phyloP scores from a whole-genome alignment of 352 stramenopile genomes.

The Phytophthora podocarpi region DNA sequence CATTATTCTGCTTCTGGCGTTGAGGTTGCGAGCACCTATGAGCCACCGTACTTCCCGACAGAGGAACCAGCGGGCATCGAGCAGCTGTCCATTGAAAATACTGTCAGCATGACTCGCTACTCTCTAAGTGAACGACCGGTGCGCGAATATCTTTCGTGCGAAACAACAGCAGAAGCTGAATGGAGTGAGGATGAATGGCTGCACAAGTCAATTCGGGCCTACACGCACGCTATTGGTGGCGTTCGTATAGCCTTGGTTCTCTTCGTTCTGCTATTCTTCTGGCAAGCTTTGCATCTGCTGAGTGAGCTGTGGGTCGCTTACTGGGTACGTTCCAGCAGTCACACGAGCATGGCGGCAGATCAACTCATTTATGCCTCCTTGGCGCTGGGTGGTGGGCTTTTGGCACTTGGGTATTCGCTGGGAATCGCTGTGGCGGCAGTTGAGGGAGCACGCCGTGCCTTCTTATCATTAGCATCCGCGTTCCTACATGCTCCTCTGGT shows the following conservation, averaged over 20 bases:
- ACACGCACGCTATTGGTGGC: constrained; percentile 53
- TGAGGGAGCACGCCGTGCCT: constrained; percentile 68
- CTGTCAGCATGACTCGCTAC: constrained; percentile 31
- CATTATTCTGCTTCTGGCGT: constrained; percentile 44
- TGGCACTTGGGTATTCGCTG: constrained; percentile 66
- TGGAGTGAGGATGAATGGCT: constrained; percentile 23
- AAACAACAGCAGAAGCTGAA: constrained; percentile 25
- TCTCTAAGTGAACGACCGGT: constrained; percentile 30
- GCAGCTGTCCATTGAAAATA: constrained; percentile 51
- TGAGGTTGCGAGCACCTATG: constrained; percentile 2
- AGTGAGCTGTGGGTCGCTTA: constrained; percentile 93
- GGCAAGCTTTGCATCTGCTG: constrained; percentile 82
- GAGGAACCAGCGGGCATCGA: constrained; percentile 22
- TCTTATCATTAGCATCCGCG: constrained; percentile 85
- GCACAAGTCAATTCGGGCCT: constrained; percentile 40
- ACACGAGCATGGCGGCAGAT: constrained; percentile 76
- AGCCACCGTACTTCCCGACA: constrained; percentile 15
- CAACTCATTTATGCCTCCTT: constrained; percentile 67
- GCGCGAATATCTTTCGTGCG: constrained; percentile 36
- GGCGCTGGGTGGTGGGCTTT: constrained; percentile 50
- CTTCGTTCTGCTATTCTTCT: constrained; percentile 73
- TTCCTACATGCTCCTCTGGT: constrained; percentile 91
- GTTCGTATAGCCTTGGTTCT: constrained; percentile 51
- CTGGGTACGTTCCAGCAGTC: constrained; percentile 72
- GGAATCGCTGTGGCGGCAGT: constrained; percentile 63